These are phyloP conservation scores for Talaromyces ruber DNA, from an alignment of 495 filamentous ascomycete genomes.

Conservation along the genomic window DNA sequence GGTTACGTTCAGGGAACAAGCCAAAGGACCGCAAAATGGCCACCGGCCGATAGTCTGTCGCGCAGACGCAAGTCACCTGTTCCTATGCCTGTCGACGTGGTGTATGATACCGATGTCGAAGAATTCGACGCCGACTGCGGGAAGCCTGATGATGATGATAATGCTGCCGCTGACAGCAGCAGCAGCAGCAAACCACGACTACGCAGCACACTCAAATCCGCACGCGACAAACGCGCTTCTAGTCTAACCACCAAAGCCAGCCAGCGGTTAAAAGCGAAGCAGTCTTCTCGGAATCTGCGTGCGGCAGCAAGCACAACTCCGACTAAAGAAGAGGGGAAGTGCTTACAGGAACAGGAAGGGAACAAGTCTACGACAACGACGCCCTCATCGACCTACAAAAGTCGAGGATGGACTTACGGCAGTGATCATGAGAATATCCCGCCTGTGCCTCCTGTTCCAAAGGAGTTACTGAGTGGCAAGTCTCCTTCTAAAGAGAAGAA, in stretches of 20 bases:
- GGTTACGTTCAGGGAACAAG: background rate
- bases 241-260: constrained; percentile 2
- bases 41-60: constrained; percentile 29
- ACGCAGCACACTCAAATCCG: constrained; percentile 1
- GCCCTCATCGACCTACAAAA: background rate
- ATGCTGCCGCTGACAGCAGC: constrained; percentile 11
- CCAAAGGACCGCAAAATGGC: background rate
- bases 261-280: constrained; percentile 11
- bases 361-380: constrained; percentile 8
- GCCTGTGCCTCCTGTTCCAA: constrained; percentile 35
- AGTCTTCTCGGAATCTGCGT: constrained; percentile 19
- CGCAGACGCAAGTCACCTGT: constrained; percentile 31
- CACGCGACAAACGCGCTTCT: constrained; percentile 4
- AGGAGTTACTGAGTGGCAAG: constrained; percentile 17
- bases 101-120: background rate
- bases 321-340: constrained; percentile 7
- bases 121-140: constrained; percentile 5
- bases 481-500: background rate
- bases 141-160: background rate
- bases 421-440: constrained; percentile 26
- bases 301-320: constrained; percentile 10
- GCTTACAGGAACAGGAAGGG: constrained; percentile 1
- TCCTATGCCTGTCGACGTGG: constrained; percentile 20
- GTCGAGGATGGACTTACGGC: constrained; percentile 7
- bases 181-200: background rate